phyloP scores from a whole-genome alignment of 176 grass and related monocot genomes.

The Rhipidocladum racemiflorum region DNA sequence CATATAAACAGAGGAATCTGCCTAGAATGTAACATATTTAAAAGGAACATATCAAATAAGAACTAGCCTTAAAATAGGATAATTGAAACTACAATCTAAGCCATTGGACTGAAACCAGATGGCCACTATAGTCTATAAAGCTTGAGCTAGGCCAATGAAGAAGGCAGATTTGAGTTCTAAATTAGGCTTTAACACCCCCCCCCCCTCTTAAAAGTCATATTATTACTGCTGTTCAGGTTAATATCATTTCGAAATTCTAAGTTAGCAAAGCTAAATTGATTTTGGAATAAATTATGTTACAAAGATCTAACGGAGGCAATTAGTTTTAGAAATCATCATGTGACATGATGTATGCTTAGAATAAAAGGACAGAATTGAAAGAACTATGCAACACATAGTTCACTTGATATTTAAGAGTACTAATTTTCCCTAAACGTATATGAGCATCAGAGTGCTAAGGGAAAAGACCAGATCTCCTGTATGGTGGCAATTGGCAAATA shows the following conservation, averaged over 20 bases:
- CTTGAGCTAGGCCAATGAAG: no score
- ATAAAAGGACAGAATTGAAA: not conserved
- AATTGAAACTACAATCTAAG: not conserved
- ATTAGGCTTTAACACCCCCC: no score
- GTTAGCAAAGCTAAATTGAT: no score
- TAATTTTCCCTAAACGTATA: not conserved
- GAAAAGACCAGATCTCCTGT: not conserved
- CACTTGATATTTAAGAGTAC: not conserved
- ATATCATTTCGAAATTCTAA: no score
- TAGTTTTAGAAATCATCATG: not conserved
- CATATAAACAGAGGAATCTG: not conserved
- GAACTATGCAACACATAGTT: not conserved
- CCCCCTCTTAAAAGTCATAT: no score
- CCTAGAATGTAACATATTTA: not conserved
- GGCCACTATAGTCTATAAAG: no score
- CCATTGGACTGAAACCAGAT: not conserved
- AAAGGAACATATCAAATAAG: not conserved
- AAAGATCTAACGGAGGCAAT: no score
- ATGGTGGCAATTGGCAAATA: slow-evolving; percentile 42
- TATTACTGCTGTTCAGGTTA: no score
- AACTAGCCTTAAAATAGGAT: not conserved
- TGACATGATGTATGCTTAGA: not conserved
- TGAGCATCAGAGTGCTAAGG: not conserved
- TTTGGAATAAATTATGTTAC: no score
- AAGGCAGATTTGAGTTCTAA: no score